Base-by-base conservation (phyloP, 2,329 filamentous ascomycete species). In the Aureobasidium mangrovei region DNA sequence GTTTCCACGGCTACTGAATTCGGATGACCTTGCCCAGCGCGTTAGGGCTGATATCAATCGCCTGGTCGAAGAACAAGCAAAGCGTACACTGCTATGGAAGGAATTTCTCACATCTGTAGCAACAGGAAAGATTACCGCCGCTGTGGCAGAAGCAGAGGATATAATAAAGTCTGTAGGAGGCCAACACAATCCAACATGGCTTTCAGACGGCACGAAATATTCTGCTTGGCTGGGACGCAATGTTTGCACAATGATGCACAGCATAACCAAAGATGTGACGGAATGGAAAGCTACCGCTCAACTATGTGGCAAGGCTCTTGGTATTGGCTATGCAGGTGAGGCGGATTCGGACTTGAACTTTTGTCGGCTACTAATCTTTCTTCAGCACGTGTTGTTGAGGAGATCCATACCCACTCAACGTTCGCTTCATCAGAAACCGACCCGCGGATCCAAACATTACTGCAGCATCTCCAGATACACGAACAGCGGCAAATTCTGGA, bases 311-410 rank as follows among this genome's bases (percentile, higher is more conserved):
- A 83, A 84, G 58, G 75, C 81, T 1, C 71, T 91, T 56, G 83
- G 79, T 31, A 68, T 95, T 31, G 88, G 88, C 2, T 88, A 93
- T 68, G 73, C 77, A 52, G 84, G 88, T 86, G 74, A 65, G 56
- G 43, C 12, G 24, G 8, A 33, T 35, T 33, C n/a, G 18, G 28
- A 29, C 2, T 27, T 28, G 3, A 3, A 5, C 1, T 9, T 3
- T 0, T 8, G 12, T n/a, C n/a, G 4, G 3, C 7, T 27, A 31
- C 41, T 44, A 45, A 53, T 7, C 18, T 9, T 32, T 4, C 26
- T 18, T 7, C 27, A 53, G 54, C 35, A 18, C 55, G 48, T 36
- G 42, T 56, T 28, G 29, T 56, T 4, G 55, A 53, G 27, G 55
- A 45, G 5, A 56, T 56, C 5, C 55, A 56, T 35, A 6, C 33